Base-by-base conservation (phyloP, 805 yeast species). In the Diddensiella santjacobensis region DNA sequence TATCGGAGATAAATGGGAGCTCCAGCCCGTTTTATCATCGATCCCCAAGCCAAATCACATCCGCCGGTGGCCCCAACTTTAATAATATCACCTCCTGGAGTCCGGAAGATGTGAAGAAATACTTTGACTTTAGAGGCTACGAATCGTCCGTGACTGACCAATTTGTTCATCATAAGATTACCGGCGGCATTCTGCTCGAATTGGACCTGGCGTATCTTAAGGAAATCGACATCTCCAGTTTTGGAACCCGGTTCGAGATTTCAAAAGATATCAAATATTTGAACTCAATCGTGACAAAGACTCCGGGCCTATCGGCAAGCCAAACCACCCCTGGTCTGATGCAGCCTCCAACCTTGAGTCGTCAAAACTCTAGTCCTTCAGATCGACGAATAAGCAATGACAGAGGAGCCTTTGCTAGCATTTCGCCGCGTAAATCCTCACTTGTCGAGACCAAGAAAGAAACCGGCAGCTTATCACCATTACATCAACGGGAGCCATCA, bases 201-300 rank as follows among this genome's bases (percentile, higher is more conserved):
- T 73, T 93, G 53, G 97, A 91, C 60, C 73, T 91, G 52, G 77
- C 87, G 1, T 86, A 86, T 59, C 74, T 93, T 59, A 93, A 91
- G 64, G 99, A 93, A 66, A 71, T 93, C 49, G 99, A 90, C 48
- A 91, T 93, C 45, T 75, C 80, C 42, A 86, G 96, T 3, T 93
- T 93, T 70, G 99, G 99, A 22, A 90, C 96, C 0, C 77, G 99
- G 54, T 93, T 89, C 67, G 96, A 90, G 64, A 79, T 93, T 41
- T 83, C 80, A 66, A 89, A 88, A 62, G 96, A 87, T 63, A 91
- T 93, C 58, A 95, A 87, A 63, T 77, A 80, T 31, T 59, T 63
- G 11, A 73, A 73, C 31, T 49, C 56, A 19, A 36, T 55, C 10
- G 58, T 44, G 4, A 11, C 46, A 2, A 20, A 40, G 15, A 23